Evolutionary conservation across 805 yeast genomes (phyloP), one percentile per base, ranked within the genome.

Genomic region (Ogataea ramenticola): DNA sequence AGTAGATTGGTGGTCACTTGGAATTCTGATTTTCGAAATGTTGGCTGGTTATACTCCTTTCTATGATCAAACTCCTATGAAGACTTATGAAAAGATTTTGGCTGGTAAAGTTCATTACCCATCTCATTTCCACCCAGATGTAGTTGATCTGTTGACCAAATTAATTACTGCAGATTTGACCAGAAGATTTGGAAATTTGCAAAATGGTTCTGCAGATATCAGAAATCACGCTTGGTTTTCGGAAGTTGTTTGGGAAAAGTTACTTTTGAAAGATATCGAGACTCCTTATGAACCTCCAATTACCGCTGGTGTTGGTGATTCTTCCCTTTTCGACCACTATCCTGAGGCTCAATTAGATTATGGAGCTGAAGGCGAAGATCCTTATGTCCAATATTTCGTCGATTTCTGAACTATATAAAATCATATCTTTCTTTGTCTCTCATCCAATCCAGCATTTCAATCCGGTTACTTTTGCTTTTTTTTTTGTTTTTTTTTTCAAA

Each of bases 341-440:
- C 87, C 89, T 0, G 90, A 83, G 59, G 95, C 88, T 53, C 81
- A 80, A 44, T 70, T 80, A 46, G 93, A 91, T 55, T 91, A 91
- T 60, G 97, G 97, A 35, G 70, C 73, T 27, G 62, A 65, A n/a
- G 85, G 86, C 12, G 77, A 72, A 12, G 96, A 87, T 59, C 86
- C 86, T 0, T 86, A 80, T 57, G 73, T 70, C 2, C 70, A 74
- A 27, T 64, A 79, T 58, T 79, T 80, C 51, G 62, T 63, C 15
- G 82, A 80, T 43, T 80, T 80, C 52, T 80, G 60, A 54, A 24
- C 27, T 10, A 10, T n/a, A n/a, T n/a, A n/a, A n/a, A 14, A 12
- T 8, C 10, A 24, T 11, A n/a, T 37, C 26, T 11, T 27, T 24
- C 5, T 15, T 22, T 36, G 10, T 15, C 19, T 9, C 24, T 22